phyloP scores from a whole-genome alignment of 305 asterid species.

The Solanum aculeatissimum region DNA sequence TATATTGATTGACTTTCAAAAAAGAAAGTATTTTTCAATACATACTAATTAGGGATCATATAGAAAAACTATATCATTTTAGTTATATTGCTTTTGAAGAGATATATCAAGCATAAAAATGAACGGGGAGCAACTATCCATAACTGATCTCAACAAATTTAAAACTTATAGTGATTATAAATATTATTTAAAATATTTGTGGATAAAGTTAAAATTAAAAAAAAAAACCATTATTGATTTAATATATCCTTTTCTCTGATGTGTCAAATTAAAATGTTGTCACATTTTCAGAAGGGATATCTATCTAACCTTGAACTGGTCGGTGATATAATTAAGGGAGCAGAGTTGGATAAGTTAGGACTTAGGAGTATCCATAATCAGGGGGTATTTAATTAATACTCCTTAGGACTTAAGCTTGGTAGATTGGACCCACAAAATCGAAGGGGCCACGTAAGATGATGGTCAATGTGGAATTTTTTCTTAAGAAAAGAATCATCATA shows the following conservation, averaged over 20 bases:
- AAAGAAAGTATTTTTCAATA: neutral
- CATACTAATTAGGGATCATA: neutral
- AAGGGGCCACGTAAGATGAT: constrained; percentile 1
- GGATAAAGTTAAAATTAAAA: too few species aligned
- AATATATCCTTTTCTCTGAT: neutral
- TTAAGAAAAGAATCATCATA: neutral
- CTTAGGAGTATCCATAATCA: neutral
- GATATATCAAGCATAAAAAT: too few species aligned
- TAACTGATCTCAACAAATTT: neutral
- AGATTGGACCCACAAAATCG: constrained; percentile 25
- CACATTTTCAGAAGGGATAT: neutral
- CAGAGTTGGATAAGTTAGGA: neutral
- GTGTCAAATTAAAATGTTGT: too few species aligned
- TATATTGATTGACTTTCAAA: too few species aligned
- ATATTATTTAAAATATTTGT: too few species aligned
- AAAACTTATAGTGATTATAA: neutral
- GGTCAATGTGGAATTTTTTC: neutral
- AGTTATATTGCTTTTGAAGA: too few species aligned
- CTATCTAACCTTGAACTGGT: neutral
- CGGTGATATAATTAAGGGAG: constrained; percentile 7
- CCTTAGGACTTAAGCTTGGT: neutral
- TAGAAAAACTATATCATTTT: too few species aligned
- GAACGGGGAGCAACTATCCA: neutral
- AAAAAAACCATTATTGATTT: neutral
- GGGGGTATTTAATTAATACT: neutral